Conservation (phyloP, 1,139 yeast species). For the Suhomyces bokatorum region DNA sequence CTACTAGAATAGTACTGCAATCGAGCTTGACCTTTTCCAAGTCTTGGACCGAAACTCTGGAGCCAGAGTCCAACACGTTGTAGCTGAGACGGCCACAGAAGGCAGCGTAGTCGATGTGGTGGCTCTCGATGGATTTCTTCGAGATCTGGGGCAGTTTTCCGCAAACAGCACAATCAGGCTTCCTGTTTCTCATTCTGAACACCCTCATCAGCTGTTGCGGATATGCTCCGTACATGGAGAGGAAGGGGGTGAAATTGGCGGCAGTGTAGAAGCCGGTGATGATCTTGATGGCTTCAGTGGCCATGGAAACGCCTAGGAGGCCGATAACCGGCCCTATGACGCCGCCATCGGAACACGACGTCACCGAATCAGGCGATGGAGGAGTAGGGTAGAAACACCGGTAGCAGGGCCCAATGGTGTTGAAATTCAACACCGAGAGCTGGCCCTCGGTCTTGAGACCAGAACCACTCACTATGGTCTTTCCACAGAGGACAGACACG, state of each 20-base stretch:
- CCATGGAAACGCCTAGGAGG: slow-evolving; percentile 83
- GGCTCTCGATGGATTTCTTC: slow-evolving; percentile 42
- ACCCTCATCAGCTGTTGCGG: slow-evolving; percentile 68
- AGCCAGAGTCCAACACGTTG: slow-evolving; percentile 39
- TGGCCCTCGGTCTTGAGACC: slow-evolving; percentile 94
- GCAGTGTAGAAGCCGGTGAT: slow-evolving; percentile 55
- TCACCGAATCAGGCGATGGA: slow-evolving; percentile 80
- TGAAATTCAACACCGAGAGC: slow-evolving; percentile 68
- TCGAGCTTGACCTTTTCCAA: slow-evolving; percentile 9
- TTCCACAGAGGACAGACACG: slow-evolving; percentile 66
- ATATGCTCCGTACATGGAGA: slow-evolving; percentile 71
- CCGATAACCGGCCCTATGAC: slow-evolving; percentile 97
- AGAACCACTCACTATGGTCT: slow-evolving; percentile 86
- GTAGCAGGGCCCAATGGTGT: slow-evolving; percentile 83
- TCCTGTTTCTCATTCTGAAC: slow-evolving; percentile 78
- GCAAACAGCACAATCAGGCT: slow-evolving; percentile 63
- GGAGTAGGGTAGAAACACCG: slow-evolving; percentile 91
- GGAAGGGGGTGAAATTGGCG: slow-evolving; percentile 63
- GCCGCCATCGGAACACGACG: slow-evolving; percentile 93
- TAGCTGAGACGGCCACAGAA: slow-evolving; percentile 71
- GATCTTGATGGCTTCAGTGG: slow-evolving; percentile 80
- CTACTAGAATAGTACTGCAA: slow-evolving; percentile 41
- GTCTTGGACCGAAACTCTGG: slow-evolving; percentile 48
- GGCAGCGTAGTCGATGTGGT: slow-evolving; percentile 58
- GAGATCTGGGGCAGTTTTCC: slow-evolving; percentile 55